Base-by-base conservation (phyloP, 2,329 filamentous ascomycete species). In the Epichloe typhina region DNA sequence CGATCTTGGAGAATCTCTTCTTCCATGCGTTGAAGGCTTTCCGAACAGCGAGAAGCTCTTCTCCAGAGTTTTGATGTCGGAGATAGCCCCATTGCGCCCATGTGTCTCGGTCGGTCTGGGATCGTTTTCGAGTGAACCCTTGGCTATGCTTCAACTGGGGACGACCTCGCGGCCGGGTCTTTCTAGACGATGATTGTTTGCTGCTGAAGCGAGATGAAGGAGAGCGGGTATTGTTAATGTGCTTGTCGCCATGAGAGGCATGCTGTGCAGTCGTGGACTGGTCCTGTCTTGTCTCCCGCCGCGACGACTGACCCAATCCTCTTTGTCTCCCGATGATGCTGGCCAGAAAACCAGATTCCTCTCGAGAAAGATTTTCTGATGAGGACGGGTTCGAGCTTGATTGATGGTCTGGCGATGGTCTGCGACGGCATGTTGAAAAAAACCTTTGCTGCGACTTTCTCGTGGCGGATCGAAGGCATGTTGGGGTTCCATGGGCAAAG, bases 1-100 rank as follows among this genome's bases (percentile, higher is more conserved):
- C n/a, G 38, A 66, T 52, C 12, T 57, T 51, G 13, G 50, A 46
- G 11, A 64, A 52, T 35, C 59, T 61, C 17, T 52, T 53, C 52
- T 64, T 64, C 64, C 64, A 66, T n/a, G 26, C 54, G 35, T 59
- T 60, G 49, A 66, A 66, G 7, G 52, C 49, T 36, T 53, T 54
- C 33, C 57, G 56, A 15, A 54, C 58, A 5, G 43, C 45, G 5
- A 49, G n/a, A 15, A 61, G 37, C 33, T 67, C 59, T 8, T 57
- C 52, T 6, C 50, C 47, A 0, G 58, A 49, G 19, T 58, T 51
- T 39, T 61, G 59, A 44, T 64, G 62, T 2, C 63, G 61, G 15
- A 66, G 26, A 19, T 61, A 62, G 5, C 63, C 63, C 65, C 65
- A 67, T 59, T 67, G 63, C 0, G 50, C 35, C 31, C 61, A 59